Base-by-base conservation (phyloP, 2,329 filamentous ascomycete genomes). In the Fusarium sp. region DNA sequence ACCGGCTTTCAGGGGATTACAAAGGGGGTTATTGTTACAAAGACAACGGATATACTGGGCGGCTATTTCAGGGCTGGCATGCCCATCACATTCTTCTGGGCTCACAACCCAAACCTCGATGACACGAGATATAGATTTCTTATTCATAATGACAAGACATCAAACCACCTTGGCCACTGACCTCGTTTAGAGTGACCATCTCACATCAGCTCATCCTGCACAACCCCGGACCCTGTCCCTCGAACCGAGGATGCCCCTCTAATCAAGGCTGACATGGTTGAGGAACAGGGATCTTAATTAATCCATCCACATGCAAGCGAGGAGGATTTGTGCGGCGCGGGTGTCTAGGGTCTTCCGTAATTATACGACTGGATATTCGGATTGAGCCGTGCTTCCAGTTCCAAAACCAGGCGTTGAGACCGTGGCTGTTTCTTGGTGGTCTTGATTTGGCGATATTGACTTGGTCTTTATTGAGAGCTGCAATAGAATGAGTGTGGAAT, bases 61-160 rank as follows among this genome's bases (percentile, higher is more conserved):
- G 34, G 11, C 35, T 58, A 27, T 38, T 58, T 40, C 11, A 14
- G 56, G 56, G 56, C 56, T 27, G 56, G 18, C 24, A 54, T 54
- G 50, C 50, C 50, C 22, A 37, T 14, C 56, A 37, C 56, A 38
- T 59, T 20, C 22, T 58, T 59, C 22, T 40, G 35, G 35, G 35
- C 27, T 42, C 35, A 60, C 6, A 60, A 10, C 56, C 34, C 34
- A 60, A 66, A 70, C 71, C 18, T 37, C 57, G 57, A 74, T 9
- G 71, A 60, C 71, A 74, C 31, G 71, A 74, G 31, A 69, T 31
- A 27, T 68, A 72, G 54, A 74, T 74, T 71, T 68, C 71, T 24
- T 73, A 71, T 71, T 68, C 71, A 29, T 73, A 71, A 74, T 71
- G 71, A 73, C 57, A 50, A 59, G 29, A 71, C 40, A 45, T 38